These are phyloP conservation scores for Magnusiomyces sp. DNA, from an alignment of 1,139 yeast species.

Conservation along the genomic window DNA sequence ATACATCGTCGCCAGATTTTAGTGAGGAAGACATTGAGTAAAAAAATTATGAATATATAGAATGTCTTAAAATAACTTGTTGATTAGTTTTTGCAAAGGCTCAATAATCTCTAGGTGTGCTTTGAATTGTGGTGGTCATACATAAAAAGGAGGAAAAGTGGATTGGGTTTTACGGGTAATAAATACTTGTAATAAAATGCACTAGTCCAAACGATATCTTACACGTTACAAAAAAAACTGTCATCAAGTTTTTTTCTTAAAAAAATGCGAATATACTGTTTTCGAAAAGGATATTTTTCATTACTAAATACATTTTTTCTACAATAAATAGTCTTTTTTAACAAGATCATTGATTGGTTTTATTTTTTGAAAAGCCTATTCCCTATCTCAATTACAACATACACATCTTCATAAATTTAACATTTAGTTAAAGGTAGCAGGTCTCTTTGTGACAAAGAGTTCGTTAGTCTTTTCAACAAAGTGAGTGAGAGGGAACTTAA, in stretches of 20 bases:
- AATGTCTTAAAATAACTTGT: neutral
- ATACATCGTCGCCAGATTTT: conserved; percentile 53
- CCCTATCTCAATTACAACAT: conserved; percentile 3
- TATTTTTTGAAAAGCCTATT: no score
- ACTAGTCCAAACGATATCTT: conserved; percentile 59
- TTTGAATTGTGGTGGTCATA: no score
- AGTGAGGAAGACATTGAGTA: conserved; percentile 1
- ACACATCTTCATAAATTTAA: conserved; percentile 8
- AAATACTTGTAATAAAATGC: no score
- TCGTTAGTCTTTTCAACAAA: conserved; percentile 88
- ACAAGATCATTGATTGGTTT: no score
- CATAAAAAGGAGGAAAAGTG: no score
- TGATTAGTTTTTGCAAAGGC: neutral
- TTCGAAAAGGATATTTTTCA: no score
- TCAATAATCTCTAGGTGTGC: no score
- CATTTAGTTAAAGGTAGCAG: conserved; percentile 88
- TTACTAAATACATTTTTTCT: no score
- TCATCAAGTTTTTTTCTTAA: neutral
- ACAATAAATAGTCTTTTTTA: no score
- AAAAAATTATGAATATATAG: neutral
- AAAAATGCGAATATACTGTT: no score
- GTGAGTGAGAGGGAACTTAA: conserved; percentile 99
- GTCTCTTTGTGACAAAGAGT: conserved; percentile 87
- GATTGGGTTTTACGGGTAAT: no score
- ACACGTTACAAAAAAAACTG: conserved; percentile 47